Evolutionary conservation across 1,284 basidiomycete species (phyloP), one percentile per base, ranked within the genome.

Genomic region (Malassezia dermatis): DNA sequence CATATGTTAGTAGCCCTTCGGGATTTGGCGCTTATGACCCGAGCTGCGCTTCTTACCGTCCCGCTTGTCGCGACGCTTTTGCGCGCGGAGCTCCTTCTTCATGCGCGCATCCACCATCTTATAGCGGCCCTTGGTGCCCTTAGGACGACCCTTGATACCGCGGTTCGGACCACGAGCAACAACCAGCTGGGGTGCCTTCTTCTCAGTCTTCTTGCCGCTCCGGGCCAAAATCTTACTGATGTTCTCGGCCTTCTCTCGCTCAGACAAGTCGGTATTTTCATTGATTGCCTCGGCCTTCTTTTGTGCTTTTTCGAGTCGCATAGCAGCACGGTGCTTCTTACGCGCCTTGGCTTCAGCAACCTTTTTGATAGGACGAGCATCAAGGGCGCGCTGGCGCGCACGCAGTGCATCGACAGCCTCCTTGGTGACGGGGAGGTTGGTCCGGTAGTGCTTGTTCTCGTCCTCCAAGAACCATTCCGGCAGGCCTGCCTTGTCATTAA

Each of bases 351-450:
- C 94, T 78, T 98, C 94, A 17, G 93, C 94, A 11, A 99, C 81
- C 80, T 99, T 99, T 79, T 96, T 98, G 78, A 99, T 98, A 15
- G 94, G 94, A 12, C 94, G 83, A 2, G 93, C 91, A 73, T 99
- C 90, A 43, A 99, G 80, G 5, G 89, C 89, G 23, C 91, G 85
- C 78, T 94, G 88, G 72, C 86, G 88, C 15, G 87, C 89, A 31
- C 88, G 84, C 32, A 99, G 80, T 3, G 84, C 85, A 51, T 81
- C 81, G 53, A 98, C 80, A 5, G 94, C 94, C 76, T 98, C 94
- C 76, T 95, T 98, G 1, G 93, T 96, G 60, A 98, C 82, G 13
- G 94, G 94, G 51, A 98, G 80, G 75, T 98, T 98, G 58, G 87
- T 78, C 71, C 89, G 91, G 81, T 94, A 96, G 75, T 86, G 81